Evolutionary conservation across 768 basidiomycete species (phyloP).

Genomic region (Boletus rubropictus): DNA sequence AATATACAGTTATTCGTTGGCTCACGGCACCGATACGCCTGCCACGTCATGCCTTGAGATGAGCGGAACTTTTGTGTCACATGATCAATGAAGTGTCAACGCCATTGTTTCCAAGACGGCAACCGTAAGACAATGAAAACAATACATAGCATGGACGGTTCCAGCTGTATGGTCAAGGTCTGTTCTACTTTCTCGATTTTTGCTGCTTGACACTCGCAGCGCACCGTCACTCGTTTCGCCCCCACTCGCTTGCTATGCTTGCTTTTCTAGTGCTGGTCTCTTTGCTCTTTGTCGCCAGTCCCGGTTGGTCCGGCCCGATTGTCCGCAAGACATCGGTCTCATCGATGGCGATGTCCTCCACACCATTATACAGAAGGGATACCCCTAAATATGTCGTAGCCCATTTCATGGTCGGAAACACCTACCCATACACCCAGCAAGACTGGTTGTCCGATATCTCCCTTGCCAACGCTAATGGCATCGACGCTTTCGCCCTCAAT

Average conservation of each 20-base stretch:
- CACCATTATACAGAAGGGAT: slow-evolving; percentile 10
- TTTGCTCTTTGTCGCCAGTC: slow-evolving; percentile 5
- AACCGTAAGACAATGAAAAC: too few relatives aligned
- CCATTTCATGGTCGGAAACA: slow-evolving; percentile 61
- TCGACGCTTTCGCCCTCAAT: slow-evolving; percentile 71
- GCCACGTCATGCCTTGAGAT: not conserved
- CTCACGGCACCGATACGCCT: not conserved
- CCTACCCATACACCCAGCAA: slow-evolving; percentile 49
- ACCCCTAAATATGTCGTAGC: slow-evolving; percentile 45
- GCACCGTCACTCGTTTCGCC: slow-evolving; percentile 13
- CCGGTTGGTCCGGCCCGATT: slow-evolving; percentile 15
- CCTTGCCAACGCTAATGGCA: slow-evolving; percentile 51
- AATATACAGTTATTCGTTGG: not conserved
- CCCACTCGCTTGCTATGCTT: slow-evolving; percentile 18
- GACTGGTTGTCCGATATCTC: slow-evolving; percentile 46
- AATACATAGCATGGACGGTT: not conserved
- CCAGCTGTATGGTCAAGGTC: not conserved
- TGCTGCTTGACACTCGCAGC: slow-evolving; percentile 15
- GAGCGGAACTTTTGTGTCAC: too few relatives aligned
- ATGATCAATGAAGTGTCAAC: too few relatives aligned
- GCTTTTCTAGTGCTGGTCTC: slow-evolving; percentile 9
- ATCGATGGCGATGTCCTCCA: not conserved
- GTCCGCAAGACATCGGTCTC: not conserved
- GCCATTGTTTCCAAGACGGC: slow-evolving; percentile 10
- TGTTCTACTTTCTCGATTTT: not conserved